Percentiles rank a stretch among this genome's conserved stretches.
Evolutionary conservation across 345 rosid species (phyloP).

Genomic region (Eucalyptus albens): DNA sequence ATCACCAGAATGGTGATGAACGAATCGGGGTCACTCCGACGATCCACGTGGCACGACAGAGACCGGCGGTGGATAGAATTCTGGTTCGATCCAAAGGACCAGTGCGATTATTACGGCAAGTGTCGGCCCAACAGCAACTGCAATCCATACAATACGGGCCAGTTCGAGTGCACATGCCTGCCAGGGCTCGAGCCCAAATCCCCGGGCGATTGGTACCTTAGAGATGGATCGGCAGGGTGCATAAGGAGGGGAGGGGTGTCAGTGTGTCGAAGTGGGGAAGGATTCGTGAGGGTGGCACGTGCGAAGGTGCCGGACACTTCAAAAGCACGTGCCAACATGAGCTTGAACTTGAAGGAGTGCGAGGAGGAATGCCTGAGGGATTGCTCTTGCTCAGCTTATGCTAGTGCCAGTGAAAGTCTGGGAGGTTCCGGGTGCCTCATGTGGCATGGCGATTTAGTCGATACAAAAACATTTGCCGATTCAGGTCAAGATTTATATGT

Average conservation of each 20-base stretch:
- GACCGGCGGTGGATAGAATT: conserved; percentile 30
- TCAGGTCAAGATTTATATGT: too few species aligned
- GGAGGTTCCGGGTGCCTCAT: too few species aligned
- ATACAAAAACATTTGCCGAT: too few species aligned
- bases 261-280: conserved; percentile 24
- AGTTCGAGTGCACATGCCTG: conserved; percentile 37
- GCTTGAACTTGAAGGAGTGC: conserved; percentile 24
- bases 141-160: not conserved
- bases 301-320: conserved; percentile 46
- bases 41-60: conserved; percentile 29
- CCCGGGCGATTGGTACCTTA: conserved; percentile 24
- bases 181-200: conserved; percentile 54
- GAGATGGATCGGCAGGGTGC: conserved; percentile 45
- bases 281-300: conserved; percentile 26
- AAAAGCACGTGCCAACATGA: conserved; percentile 14
- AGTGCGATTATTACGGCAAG: conserved; percentile 36
- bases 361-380: too few species aligned
- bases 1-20: conserved; percentile 31
- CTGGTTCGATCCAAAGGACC: conserved; percentile 36
- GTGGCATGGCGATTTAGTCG: too few species aligned
- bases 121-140: conserved; percentile 34
- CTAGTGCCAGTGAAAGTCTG: too few species aligned
- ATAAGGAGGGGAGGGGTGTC: conserved; percentile 5
- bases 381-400: too few species aligned
- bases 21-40: conserved; percentile 16